Conservation (phyloP, 2,329 filamentous ascomycete genomes). For the Ophiostoma sp. region DNA sequence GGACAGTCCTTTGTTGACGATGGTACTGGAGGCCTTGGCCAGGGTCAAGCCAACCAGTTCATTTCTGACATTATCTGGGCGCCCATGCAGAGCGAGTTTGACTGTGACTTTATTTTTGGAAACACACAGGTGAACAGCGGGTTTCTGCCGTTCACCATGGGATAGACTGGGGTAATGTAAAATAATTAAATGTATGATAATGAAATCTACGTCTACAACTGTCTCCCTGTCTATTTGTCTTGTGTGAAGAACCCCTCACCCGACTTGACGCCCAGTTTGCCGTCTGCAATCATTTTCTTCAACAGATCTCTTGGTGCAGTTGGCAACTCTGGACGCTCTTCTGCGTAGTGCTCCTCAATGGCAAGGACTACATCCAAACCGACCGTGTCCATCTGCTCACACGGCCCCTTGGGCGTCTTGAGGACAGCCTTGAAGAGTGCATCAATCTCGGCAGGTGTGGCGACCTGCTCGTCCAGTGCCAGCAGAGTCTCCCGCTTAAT, state of each 20-base stretch:
- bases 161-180: background rate
- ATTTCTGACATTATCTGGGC: conserved; percentile 18
- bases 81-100: conserved; percentile 11
- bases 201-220: background rate
- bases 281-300: background rate
- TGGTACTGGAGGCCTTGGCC: background rate
- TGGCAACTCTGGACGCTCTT: background rate
- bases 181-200: background rate
- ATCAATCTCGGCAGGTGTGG: conserved; percentile 9
- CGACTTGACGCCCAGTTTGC: conserved; percentile 9
- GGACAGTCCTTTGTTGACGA: background rate
- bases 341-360: conserved; percentile 18
- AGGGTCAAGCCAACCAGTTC: conserved; percentile 4
- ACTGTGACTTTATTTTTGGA: conserved; percentile 18
- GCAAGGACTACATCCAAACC: conserved; percentile 12
- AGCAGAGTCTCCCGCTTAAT: conserved; percentile 18
- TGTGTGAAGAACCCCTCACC: background rate
- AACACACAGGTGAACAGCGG: conserved; percentile 10
- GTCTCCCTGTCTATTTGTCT: background rate
- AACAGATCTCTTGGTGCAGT: background rate
- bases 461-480: background rate
- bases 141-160: background rate
- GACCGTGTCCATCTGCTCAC: conserved; percentile 20
- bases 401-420: conserved; percentile 12
- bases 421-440: conserved; percentile 12